Evolutionary conservation across 2,329 filamentous ascomycete species (phyloP).

Genomic region (Alternaria conjuncta): DNA sequence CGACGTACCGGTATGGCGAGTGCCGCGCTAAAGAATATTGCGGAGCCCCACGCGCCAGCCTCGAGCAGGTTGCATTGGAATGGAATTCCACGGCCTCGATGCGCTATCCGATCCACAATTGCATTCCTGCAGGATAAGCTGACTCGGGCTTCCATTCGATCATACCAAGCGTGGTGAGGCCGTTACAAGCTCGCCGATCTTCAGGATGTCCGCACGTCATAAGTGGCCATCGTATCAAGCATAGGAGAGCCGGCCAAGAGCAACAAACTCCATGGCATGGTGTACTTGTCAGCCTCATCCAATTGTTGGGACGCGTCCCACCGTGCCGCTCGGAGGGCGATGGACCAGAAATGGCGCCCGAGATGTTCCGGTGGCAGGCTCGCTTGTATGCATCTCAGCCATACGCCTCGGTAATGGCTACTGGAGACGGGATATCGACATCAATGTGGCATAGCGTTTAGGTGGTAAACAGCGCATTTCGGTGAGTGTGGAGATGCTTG

Average conservation of each 20-base stretch:
- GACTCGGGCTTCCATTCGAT: neutral
- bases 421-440: conserved; percentile 10
- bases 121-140: conserved; percentile 1
- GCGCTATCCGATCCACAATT: neutral
- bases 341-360: conserved; percentile 16
- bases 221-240: neutral
- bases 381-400: conserved; percentile 15
- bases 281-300: conserved; percentile 5
- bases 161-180: conserved; percentile 8
- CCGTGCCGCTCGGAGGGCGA: conserved; percentile 11
- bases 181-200: conserved; percentile 14
- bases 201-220: neutral
- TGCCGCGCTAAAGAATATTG: neutral
- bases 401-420: conserved; percentile 12
- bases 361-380: conserved; percentile 17
- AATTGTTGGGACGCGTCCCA: conserved; percentile 11
- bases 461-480: conserved; percentile 5
- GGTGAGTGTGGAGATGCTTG: conserved; percentile 13
- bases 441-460: conserved; percentile 16
- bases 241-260: neutral
- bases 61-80: conserved; percentile 5
- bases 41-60: conserved; percentile 1
- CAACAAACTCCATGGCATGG: neutral
- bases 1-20: neutral
- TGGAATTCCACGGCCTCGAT: conserved; percentile 7